Percentiles rank a stretch among this genome's conserved stretches.
Evolutionary conservation across 495 filamentous ascomycete genomes (phyloP).

Genomic region (Penicillium arizonense): DNA sequence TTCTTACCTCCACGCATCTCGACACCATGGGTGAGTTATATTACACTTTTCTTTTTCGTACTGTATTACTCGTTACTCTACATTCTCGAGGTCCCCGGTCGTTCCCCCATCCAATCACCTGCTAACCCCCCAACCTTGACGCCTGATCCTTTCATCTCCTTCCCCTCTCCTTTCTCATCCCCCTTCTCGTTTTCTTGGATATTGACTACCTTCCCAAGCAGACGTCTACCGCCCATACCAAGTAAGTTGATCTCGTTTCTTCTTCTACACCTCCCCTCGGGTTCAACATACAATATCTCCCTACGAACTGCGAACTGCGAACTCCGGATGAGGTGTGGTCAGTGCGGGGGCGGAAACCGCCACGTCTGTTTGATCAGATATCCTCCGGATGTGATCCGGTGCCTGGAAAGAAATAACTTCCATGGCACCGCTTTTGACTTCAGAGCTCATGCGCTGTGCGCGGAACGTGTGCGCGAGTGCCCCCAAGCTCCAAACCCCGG

Average conservation of each 20-base stretch:
- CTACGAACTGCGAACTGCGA: not conserved
- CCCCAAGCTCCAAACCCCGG: constrained; percentile 9
- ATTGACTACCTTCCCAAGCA: constrained; percentile 33
- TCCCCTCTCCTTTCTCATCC: constrained; percentile 17
- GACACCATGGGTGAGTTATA: constrained; percentile 31
- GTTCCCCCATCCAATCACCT: constrained; percentile 24
- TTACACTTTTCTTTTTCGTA: constrained; percentile 16
- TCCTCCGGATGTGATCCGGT: not conserved
- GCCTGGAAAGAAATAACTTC: not conserved
- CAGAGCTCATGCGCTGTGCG: constrained; percentile 8
- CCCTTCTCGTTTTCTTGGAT: constrained; percentile 22
- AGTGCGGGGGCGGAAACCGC: constrained; percentile 25
- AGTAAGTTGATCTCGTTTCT: constrained; percentile 40
- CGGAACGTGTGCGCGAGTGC: constrained; percentile 9
- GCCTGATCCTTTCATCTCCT: constrained; percentile 24
- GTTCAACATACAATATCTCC: constrained; percentile 1
- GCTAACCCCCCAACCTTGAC: constrained; percentile 21
- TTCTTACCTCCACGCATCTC: constrained; percentile 8
- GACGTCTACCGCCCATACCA: constrained; percentile 57
- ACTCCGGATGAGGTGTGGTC: constrained; percentile 18
- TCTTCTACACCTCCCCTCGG: not conserved
- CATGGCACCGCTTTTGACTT: not conserved
- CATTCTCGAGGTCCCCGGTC: constrained; percentile 23
- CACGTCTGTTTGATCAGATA: constrained; percentile 4
- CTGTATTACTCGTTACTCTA: constrained; percentile 25